Conservation (phyloP, 768 basidiomycete genomes). For the Tephrocybe rancida region DNA sequence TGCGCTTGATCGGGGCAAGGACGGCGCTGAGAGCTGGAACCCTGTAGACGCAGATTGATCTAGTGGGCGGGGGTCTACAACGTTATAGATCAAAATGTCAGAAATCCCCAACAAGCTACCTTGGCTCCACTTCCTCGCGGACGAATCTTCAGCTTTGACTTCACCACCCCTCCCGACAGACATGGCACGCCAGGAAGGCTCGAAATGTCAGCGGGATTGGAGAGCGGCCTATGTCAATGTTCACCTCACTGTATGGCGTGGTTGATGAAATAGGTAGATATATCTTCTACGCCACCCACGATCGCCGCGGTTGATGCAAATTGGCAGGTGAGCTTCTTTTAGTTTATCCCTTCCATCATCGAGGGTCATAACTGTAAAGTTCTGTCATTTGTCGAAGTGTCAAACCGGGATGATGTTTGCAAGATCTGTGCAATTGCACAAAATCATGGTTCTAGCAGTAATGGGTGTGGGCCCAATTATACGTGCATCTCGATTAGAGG, state of each 20-base stretch:
- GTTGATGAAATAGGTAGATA: neutral
- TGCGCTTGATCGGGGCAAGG: conserved; percentile 69
- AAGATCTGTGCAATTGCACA: neutral
- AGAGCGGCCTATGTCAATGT: neutral
- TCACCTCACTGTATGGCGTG: neutral
- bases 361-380: too few relatives aligned
- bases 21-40: conserved; percentile 84
- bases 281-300: neutral
- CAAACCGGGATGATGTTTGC: neutral
- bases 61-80: neutral
- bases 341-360: neutral
- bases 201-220: neutral
- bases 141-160: neutral
- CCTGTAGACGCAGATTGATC: conserved; percentile 60
- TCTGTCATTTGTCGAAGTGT: neutral
- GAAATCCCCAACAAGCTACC: neutral
- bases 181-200: neutral
- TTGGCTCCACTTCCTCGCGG: neutral
- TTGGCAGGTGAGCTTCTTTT: neutral
- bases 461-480: too few relatives aligned
- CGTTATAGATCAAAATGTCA: neutral
- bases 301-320: neutral
- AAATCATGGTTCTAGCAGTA: too few relatives aligned
- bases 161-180: too few relatives aligned
- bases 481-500: too few relatives aligned